Conservation (phyloP, 208 protist species). For the Trypanosoma platydactyli region DNA sequence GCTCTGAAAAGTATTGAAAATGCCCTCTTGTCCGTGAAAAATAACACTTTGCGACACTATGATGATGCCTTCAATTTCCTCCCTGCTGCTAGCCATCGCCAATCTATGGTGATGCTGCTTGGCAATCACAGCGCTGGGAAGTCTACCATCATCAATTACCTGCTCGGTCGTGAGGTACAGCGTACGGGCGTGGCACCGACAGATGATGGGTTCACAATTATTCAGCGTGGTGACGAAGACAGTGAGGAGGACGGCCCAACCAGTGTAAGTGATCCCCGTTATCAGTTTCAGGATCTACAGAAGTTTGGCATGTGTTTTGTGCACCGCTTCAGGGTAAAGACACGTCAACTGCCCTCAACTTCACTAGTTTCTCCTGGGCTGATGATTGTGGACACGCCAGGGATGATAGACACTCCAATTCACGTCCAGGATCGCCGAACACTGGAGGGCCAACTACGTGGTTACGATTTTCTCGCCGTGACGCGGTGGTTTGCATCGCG, state of each 20-base stretch:
- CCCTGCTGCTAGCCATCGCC: conserved; percentile 30
- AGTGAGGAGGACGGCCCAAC: conserved; percentile 79
- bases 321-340: conserved; percentile 80
- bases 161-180: conserved; percentile 75
- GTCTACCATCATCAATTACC: conserved; percentile 90
- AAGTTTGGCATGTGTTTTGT: conserved; percentile 79
- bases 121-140: conserved; percentile 93
- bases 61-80: conserved; percentile 46
- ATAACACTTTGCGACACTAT: conserved; percentile 35
- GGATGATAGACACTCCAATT: conserved; percentile 90
- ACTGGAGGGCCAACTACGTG: conserved; percentile 53
- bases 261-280: conserved; percentile 64
- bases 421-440: conserved; percentile 41
- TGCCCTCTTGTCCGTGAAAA: conserved; percentile 31
- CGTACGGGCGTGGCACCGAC: conserved; percentile 86
- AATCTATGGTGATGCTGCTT: conserved; percentile 88
- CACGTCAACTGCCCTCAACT: conserved; percentile 38
- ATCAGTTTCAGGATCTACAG: conserved; percentile 73
- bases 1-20: conserved; percentile 32
- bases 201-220: conserved; percentile 90
- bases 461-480: conserved; percentile 87
- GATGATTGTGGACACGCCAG: conserved; percentile 89
- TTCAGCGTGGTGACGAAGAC: conserved; percentile 59
- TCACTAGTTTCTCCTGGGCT: conserved; percentile 59
- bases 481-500: conserved; percentile 88